Evolutionary conservation across 192 early-diverging fungal genomes (phyloP).

Genomic region (Pecoramyces ruminantium): DNA sequence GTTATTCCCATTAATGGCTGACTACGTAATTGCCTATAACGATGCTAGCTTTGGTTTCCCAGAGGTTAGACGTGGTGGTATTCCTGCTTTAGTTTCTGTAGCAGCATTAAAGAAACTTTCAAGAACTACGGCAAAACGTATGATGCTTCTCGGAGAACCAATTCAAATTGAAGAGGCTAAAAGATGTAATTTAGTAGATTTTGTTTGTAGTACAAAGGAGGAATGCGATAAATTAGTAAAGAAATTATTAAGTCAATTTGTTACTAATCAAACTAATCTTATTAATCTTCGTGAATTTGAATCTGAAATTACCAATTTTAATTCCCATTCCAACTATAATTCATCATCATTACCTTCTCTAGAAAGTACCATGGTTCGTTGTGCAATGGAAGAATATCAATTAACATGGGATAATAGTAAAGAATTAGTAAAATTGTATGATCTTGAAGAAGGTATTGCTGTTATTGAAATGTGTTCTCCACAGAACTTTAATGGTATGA

Average conservation of each 20-base stretch:
- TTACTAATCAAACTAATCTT: not conserved
- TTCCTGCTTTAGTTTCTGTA: not conserved
- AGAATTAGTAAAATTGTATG: not conserved
- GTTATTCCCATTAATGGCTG: not conserved
- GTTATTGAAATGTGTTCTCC: not conserved
- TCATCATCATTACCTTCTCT: not conserved
- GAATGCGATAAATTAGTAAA: not conserved
- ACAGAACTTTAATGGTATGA: not conserved
- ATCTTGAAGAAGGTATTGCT: not conserved
- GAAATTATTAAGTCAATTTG: not conserved
- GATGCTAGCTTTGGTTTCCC: not conserved
- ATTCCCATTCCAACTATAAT: no score
- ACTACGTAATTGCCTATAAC: not conserved
- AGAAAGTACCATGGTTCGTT: not conserved
- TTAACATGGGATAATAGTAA: not conserved
- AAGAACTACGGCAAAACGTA: not conserved
- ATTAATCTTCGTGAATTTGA: not conserved
- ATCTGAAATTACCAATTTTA: not conserved
- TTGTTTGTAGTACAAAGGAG: not conserved
- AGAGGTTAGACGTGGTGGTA: not conserved
- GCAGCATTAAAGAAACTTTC: not conserved
- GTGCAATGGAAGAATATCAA: not conserved
- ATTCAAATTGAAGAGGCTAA: not conserved
- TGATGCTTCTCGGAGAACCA: not conserved
- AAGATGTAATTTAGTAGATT: not conserved